Base-by-base conservation (phyloP, 805 yeast genomes). In the Candida manassasensis region DNA sequence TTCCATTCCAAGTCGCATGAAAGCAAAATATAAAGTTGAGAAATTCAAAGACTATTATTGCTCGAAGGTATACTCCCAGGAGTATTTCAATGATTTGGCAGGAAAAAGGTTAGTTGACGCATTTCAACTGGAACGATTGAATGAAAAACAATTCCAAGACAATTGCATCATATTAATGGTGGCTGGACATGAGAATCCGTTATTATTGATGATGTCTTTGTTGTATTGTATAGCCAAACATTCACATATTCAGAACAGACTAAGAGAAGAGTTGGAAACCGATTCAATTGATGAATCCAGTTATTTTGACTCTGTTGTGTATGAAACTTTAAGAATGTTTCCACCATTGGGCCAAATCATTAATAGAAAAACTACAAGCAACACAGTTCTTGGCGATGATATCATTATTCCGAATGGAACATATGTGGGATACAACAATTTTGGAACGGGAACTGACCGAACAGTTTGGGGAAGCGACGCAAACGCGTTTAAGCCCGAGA, bases 131-230 rank as follows among this genome's bases (percentile, higher is more conserved):
- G 69, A 64, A 0, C 35, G 41, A 3, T 57, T 77, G 2, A 58
- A 71, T 2, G 54, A 63, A 34, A 61, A 66, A 32, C 81, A 77
- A 43, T 62, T 75, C 35, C 52, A 61, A 2, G 82, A 77, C 46
- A 77, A 77, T 49, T 60, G 74, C 12, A 69, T 75, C 6, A 76
- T 77, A 12, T 57, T 75, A 3, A 51, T 77, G 46, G 72, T 77
- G 29, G 83, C 83, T 0, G 83, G 82, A 0, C 83, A 77, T 50
- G 83, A 77, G 44, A 77, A 77, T 41, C 83, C 83, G 0, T 77
- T 75, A 40, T 47, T 77, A 16, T 51, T 76, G 8, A 44, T 76
- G 40, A 63, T 72, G 1, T 71, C 79, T 0, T 45, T 70, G 4
- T 42, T 77, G 2, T 76, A 67, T 38, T 42, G 72, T 10, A 44